These are phyloP conservation scores for Athelia psychrophila DNA, from an alignment of 1,284 basidiomycete species.

Conservation along the genomic window DNA sequence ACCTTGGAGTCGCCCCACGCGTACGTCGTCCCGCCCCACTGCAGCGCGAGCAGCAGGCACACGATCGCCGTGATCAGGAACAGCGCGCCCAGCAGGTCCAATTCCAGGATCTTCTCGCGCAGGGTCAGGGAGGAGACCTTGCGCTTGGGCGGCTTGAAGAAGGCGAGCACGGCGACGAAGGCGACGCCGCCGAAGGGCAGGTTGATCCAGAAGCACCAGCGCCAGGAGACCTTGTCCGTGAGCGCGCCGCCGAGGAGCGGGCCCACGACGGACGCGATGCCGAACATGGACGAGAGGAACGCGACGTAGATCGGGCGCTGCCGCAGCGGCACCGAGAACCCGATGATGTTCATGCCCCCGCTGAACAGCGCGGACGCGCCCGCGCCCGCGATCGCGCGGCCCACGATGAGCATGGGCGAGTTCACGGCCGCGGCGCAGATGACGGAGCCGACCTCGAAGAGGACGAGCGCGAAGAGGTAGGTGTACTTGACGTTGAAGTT, in stretches of 20 bases:
- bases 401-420: constrained; percentile 12
- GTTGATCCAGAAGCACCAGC: too few species aligned
- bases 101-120: constrained; percentile 6
- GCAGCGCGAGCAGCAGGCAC: too few species aligned
- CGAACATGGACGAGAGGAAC: constrained; percentile 12
- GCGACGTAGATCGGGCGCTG: too few species aligned
- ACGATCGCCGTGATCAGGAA: too few species aligned
- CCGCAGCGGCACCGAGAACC: constrained; percentile 9
- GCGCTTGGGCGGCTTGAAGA: constrained; percentile 10
- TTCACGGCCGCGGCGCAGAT: too few species aligned
- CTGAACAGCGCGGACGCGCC: constrained; percentile 13
- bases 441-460: constrained; percentile 12
- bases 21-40: constrained; percentile 16
- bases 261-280: constrained; percentile 10
- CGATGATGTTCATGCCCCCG: constrained; percentile 13
- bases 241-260: too few species aligned
- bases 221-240: too few species aligned
- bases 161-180: constrained; percentile 8
- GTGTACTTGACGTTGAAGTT: too few species aligned
- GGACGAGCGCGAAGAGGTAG: constrained; percentile 9
- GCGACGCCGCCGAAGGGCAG: constrained; percentile 12
- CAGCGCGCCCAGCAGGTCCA: too few species aligned
- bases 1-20: constrained; percentile 12
- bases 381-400: constrained; percentile 15
- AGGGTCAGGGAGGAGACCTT: constrained; percentile 2